Conservation (phyloP, 768 basidiomycete species). For the Nidularia sp. region DNA sequence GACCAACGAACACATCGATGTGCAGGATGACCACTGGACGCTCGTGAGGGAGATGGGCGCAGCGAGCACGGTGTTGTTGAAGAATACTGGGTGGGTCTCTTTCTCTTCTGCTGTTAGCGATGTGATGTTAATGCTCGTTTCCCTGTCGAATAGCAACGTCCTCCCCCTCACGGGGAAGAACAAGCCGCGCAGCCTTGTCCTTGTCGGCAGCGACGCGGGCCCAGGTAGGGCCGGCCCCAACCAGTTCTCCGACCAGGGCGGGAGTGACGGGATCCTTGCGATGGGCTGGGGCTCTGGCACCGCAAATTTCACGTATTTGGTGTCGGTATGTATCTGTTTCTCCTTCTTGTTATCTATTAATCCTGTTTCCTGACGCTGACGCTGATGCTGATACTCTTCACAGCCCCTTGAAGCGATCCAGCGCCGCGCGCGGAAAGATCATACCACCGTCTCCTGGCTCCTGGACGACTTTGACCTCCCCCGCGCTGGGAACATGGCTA, state of each 20-base stretch:
- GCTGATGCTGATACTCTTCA: not conserved
- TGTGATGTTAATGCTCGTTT: no score
- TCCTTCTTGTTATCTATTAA: not conserved
- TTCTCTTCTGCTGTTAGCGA: conserved; percentile 33
- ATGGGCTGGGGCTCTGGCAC: conserved; percentile 95
- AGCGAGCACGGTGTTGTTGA: conserved; percentile 71
- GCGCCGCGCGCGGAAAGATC: conserved; percentile 59
- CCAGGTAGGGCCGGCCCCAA: conserved; percentile 69
- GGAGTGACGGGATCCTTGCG: conserved; percentile 68
- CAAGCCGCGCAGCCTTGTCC: conserved; percentile 52
- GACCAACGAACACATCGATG: conserved; percentile 61
- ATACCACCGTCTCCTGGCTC: conserved; percentile 62
- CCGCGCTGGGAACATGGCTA: conserved; percentile 42
- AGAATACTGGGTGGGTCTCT: conserved; percentile 57
- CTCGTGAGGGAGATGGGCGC: conserved; percentile 72
- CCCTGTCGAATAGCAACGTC: not conserved
- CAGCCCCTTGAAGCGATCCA: conserved; percentile 84
- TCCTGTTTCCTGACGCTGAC: not conserved
- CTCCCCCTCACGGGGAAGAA: conserved; percentile 10
- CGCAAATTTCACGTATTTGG: conserved; percentile 70
- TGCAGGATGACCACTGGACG: conserved; percentile 63
- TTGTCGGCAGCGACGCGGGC: conserved; percentile 64
- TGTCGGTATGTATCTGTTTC: conserved; percentile 46
- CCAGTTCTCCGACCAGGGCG: conserved; percentile 59
- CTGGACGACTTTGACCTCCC: conserved; percentile 66